Evolutionary conservation across 768 basidiomycete species (phyloP), one percentile per base, ranked within the genome.

Genomic region (Suillus subalutaceus): DNA sequence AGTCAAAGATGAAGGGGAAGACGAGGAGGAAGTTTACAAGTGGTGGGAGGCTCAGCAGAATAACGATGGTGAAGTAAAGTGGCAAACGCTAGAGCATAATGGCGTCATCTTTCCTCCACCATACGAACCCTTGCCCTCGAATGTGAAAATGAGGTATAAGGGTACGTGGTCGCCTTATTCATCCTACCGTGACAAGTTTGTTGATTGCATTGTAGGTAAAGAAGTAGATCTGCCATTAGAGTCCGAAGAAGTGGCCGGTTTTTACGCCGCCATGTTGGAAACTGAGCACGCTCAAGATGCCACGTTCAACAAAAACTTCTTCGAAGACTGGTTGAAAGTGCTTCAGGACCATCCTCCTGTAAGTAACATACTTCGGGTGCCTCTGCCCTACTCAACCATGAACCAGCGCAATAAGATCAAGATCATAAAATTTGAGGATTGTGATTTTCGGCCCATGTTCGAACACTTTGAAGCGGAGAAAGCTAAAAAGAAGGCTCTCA

Each of bases 61-160:
- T 38, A 86, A 91, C 65, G 93, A 95, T 73, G 92, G 88, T 13
- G 83, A 88, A 46, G 81, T 88, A 65, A 97, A 98, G 78, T 99
- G 97, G 97, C 86, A 87, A 67, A 97, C 94, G n/a, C 85, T 99
- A 62, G 91, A 94, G 73, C 97, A 99, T 79, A 88, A 86, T 70
- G 97, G 96, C 60, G 96, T 99, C 46, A 85, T 96, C 68, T 99
- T 99, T 79, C 97, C 97, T 67, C 94, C 94, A 59, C 90, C 96
- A 3, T 99, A 99, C 75, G 90, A 94, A 72, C 85, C 91, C 9
- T 81, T 97, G 63, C 95, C 97, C 2, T 78, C 82, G 9, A 72
- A 88, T 73, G 87, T 97, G 76, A 97, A 93, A 83, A 94, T 99
- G 94, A 90, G 89, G 73, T 99, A 99, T 76, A 87, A 96, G 70